Evolutionary conservation across 306 rosid species (phyloP).

Genomic region (Quercus ilex): DNA sequence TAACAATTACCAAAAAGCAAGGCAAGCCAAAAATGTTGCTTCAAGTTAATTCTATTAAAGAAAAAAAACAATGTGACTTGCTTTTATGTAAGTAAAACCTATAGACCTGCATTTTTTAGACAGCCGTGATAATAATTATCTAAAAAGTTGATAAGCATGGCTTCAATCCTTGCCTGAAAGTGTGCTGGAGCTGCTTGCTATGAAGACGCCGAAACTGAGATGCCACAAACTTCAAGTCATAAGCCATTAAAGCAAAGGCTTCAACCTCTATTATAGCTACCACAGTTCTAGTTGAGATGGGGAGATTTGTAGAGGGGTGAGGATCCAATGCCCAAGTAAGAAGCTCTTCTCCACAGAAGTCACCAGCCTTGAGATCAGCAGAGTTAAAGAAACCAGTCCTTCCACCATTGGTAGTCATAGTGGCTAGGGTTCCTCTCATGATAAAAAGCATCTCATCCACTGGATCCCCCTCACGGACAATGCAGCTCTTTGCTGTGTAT

Average conservation of each 20-base stretch:
- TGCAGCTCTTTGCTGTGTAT: slow-evolving; percentile 54
- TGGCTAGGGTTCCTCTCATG: slow-evolving; percentile 62
- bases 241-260: slow-evolving; percentile 77
- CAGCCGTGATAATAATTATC: background rate
- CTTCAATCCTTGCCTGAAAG: slow-evolving; percentile 60
- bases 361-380: slow-evolving; percentile 61
- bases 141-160: slow-evolving; percentile 8
- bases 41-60: too few species aligned
- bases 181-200: slow-evolving; percentile 57
- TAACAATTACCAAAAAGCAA: too few species aligned
- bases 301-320: slow-evolving; percentile 51
- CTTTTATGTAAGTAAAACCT: too few species aligned
- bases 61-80: too few species aligned
- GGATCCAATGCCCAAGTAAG: slow-evolving; percentile 92
- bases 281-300: slow-evolving; percentile 75
- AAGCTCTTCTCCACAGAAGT: slow-evolving; percentile 96
- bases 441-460: slow-evolving; percentile 90
- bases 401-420: slow-evolving; percentile 68
- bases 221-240: slow-evolving; percentile 68
- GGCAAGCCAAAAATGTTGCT: too few species aligned
- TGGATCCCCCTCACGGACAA: slow-evolving; percentile 84
- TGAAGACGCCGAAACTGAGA: slow-evolving; percentile 73
- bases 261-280: slow-evolving; percentile 70
- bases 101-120: background rate
- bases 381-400: slow-evolving; percentile 67